Evolutionary conservation across 2,329 filamentous ascomycete genomes (phyloP), one percentile per base, ranked within the genome.

Genomic region (Exophiala phaeomuriformis): DNA sequence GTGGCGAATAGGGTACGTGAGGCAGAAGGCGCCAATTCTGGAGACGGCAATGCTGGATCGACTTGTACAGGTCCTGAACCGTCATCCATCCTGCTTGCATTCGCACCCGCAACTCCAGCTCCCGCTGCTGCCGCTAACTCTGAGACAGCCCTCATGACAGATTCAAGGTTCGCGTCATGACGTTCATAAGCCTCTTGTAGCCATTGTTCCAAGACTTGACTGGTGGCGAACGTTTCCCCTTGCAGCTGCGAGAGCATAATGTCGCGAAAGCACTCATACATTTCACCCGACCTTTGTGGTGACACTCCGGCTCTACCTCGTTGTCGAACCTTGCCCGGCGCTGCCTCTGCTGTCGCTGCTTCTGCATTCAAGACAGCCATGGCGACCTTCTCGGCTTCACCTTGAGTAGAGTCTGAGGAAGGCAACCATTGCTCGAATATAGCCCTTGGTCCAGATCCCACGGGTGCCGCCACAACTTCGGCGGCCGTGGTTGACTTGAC

Each of bases 401-500:
- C 19, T 19, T 19, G 19, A 19, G 19, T 19, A 19, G 19, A 47
- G 2, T 28, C 44, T 48, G 44, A 31, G 8, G 19, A 19, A 19
- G 27, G 33, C 10, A 37, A 47, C 42, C 32, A 30, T 44, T 55
- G 46, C 37, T 55, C 54, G 32, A 56, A 55, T 2, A 53, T 19
- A 27, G 54, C 54, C 12, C 54, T 47, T 27, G 57, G 57, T 40
- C 54, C 57, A n/a, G 30, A 42, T 19, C 57, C 57, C 10, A 43
- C 31, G 6, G 52, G 42, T 7, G 54, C 52, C 32, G 51, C 54
- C 30, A 67, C 69, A 51, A 84, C 77, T 49, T 76, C 76, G 58
- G 79, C 73, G 33, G 78, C 80, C 3, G 81, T 85, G 2, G 82
- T 84, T 64, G 84, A 81, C 52, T 69, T 68, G 40, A 85, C 80